These are phyloP conservation scores for Penicillium steckii DNA, from an alignment of 495 filamentous ascomycete species.

Conservation along the genomic window DNA sequence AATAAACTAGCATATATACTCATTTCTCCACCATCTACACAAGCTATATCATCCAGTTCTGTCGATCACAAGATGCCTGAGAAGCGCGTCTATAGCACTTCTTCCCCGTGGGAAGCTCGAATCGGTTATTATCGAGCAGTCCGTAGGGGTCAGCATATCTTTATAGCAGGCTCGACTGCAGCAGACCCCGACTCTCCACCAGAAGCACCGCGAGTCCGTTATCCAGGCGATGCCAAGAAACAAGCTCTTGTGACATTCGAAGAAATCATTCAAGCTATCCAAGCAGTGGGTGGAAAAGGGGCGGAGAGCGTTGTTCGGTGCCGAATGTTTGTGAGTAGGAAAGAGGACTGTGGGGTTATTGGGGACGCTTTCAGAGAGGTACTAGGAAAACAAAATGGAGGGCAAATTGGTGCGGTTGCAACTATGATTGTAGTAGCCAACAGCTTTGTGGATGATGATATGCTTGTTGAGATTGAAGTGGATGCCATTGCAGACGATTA, in stretches of 20 bases:
- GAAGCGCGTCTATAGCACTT: slow-evolving; percentile 23
- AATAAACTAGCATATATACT: not conserved
- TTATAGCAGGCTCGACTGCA: slow-evolving; percentile 48
- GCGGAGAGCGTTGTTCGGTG: slow-evolving; percentile 39
- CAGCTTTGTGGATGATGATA: slow-evolving; percentile 44
- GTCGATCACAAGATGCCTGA: no score
- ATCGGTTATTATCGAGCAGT: slow-evolving; percentile 51
- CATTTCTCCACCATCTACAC: not conserved
- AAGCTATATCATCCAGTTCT: not conserved
- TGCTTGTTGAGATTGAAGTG: slow-evolving; percentile 47
- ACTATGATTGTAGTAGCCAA: slow-evolving; percentile 43
- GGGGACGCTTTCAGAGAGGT: slow-evolving; percentile 36
- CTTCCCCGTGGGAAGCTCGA: slow-evolving; percentile 42
- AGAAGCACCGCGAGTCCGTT: slow-evolving; percentile 33
- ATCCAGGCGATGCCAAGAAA: slow-evolving; percentile 37
- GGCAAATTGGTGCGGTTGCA: slow-evolving; percentile 32
- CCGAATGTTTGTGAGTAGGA: slow-evolving; percentile 39
- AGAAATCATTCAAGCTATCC: slow-evolving; percentile 41
- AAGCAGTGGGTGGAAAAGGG: slow-evolving; percentile 39
- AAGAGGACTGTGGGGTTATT: slow-evolving; percentile 33
- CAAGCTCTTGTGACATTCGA: slow-evolving; percentile 38
- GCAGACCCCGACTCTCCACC: slow-evolving; percentile 33
- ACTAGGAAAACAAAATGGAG: slow-evolving; percentile 26
- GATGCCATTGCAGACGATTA: slow-evolving; percentile 34
- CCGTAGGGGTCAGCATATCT: slow-evolving; percentile 41